These are phyloP conservation scores for Pseudozyma sp. DNA, from an alignment of 1,284 basidiomycete species.

Conservation along the genomic window DNA sequence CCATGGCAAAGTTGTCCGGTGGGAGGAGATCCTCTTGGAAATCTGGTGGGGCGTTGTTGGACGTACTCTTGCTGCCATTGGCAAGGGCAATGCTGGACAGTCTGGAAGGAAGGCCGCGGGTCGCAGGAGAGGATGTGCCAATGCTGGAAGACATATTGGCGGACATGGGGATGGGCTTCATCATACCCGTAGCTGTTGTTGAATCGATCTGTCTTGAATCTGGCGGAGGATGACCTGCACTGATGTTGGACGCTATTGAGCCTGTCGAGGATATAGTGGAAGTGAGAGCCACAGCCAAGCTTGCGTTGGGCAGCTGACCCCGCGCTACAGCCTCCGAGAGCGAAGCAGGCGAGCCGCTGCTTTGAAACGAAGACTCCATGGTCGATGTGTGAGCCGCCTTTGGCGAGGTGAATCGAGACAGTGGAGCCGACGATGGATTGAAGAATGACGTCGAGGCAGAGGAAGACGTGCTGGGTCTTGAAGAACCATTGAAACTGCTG, in stretches of 20 bases:
- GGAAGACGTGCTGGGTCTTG: constrained; percentile 24
- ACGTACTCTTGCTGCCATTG: constrained; percentile 3
- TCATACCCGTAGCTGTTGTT: background rate
- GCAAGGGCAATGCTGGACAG: constrained; percentile 6
- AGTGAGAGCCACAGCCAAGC: constrained; percentile 11
- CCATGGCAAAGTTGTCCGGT: constrained; percentile 69
- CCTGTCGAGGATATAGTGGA: constrained; percentile 32
- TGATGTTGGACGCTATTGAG: constrained; percentile 21
- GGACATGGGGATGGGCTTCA: constrained; percentile 19
- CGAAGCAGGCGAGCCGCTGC: constrained; percentile 27
- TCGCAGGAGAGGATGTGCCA: background rate
- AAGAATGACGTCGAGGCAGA: constrained; percentile 18
- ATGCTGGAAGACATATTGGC: constrained; percentile 18
- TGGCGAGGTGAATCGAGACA: constrained; percentile 31
- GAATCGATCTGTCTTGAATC: background rate
- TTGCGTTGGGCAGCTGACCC: background rate
- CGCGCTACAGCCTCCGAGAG: constrained; percentile 24
- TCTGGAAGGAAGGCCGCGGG: background rate
- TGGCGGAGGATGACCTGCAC: background rate
- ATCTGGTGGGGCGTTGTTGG: background rate
- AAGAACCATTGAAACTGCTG: constrained; percentile 7
- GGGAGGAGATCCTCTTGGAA: constrained; percentile 57
- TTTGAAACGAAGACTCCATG: constrained; percentile 19
- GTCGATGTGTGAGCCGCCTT: constrained; percentile 17
- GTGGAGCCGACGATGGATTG: constrained; percentile 14